Evolutionary conservation across 2,329 filamentous ascomycete genomes (phyloP), one percentile per base, ranked within the genome.

Genomic region (Microcera coccophila): DNA sequence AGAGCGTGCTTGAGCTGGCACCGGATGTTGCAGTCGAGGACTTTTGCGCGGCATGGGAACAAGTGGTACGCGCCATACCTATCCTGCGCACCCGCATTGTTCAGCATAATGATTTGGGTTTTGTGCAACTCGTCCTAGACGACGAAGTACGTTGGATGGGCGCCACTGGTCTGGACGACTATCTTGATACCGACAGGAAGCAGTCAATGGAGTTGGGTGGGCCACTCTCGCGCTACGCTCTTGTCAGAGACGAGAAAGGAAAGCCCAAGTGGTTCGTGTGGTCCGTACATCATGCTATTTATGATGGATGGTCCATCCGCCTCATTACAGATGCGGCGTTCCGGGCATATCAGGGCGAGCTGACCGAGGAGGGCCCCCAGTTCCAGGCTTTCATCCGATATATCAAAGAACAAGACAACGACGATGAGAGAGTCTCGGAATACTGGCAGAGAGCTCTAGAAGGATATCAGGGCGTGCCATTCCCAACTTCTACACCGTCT

Each of bases 321-420:
- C n/a, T n/a, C n/a, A n/a, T n/a, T n/a, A n/a, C n/a, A n/a, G n/a
- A n/a, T n/a, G n/a, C n/a, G n/a, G n/a, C n/a, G n/a, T n/a, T n/a
- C n/a, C n/a, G n/a, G n/a, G n/a, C n/a, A n/a, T n/a, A n/a, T n/a
- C n/a, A n/a, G n/a, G n/a, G n/a, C n/a, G n/a, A n/a, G n/a, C n/a
- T n/a, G n/a, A n/a, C n/a, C 22, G 31, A 42, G 10, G 36, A 14
- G 4, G 26, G 21, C 16, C 39, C 44, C 5, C 42, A 47, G 14
- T 74, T 73, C 55, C 70, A 67, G 33, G 58, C 63, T 38, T 74
- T 74, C 43, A 70, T 74, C 49, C 61, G 64, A 24, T 69, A 73
- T 45, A 62, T 74, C 8, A 45, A 57, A n/a, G 53, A 57, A 16
- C 62, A 66, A 39, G 62, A 71, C 34, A 56, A 60, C 9, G 42